A percentile compares a stretch with the other conserved stretches of the same genome.
Evolutionary conservation across 2,329 filamentous ascomycete genomes (phyloP).

Genomic region (Cladophialophora psammophila): DNA sequence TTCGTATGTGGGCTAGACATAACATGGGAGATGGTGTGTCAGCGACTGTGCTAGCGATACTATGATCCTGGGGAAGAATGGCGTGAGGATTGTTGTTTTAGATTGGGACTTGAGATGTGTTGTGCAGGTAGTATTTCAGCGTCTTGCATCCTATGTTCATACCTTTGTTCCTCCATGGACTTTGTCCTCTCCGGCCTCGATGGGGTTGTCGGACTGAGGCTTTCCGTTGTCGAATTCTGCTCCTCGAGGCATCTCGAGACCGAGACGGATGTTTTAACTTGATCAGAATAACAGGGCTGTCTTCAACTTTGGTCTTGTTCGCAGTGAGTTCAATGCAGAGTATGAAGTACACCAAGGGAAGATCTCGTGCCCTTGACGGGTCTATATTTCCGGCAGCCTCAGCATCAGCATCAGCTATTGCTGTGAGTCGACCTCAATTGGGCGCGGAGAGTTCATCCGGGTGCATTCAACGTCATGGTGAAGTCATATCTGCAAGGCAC

Average conservation of each 20-base stretch:
- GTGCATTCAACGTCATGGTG: constrained; percentile 14
- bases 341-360: neutral
- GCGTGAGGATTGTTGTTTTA: neutral
- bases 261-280: neutral
- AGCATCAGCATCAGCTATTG: neutral
- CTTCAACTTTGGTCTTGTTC: neutral
- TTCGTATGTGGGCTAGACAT: constrained; percentile 27
- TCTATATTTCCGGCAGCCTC: neutral
- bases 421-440: neutral
- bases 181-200: constrained; percentile 46
- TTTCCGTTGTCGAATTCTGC: constrained; percentile 48
- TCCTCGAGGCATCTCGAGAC: constrained; percentile 49
- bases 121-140: too few relatives aligned
- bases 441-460: neutral
- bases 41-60: neutral
- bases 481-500: constrained; percentile 20
- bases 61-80: neutral
- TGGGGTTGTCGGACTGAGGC: constrained; percentile 50
- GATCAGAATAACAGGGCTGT: neutral
- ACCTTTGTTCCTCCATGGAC: constrained; percentile 47
- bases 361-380: neutral
- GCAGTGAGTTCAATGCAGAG: neutral
- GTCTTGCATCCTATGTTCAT: neutral
- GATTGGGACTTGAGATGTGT: too few relatives aligned
- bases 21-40: neutral